Percentiles rank a stretch among this genome's conserved stretches.
Evolutionary conservation across 1,139 yeast genomes (phyloP).

Genomic region (Lodderomyces orthopsilosis): DNA sequence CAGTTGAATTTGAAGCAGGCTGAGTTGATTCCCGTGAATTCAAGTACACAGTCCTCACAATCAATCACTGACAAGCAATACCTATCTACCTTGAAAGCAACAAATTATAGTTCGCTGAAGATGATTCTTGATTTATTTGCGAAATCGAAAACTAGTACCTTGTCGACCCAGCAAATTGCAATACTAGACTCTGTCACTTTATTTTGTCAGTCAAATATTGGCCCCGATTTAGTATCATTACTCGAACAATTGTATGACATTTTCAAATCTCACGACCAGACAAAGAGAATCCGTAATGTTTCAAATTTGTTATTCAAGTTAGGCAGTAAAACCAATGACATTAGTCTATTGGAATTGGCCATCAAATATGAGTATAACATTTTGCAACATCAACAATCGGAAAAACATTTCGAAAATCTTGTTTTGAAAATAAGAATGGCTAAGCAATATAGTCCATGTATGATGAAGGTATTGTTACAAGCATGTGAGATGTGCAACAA

Average conservation of each 20-base stretch:
- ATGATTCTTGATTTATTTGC: constrained; percentile 5
- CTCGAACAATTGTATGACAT: constrained; percentile 14
- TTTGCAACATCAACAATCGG: constrained; percentile 12
- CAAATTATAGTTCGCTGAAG: constrained; percentile 3
- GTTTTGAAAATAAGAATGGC: constrained; percentile 20
- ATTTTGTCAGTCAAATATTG: constrained; percentile 14
- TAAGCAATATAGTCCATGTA: constrained; percentile 3
- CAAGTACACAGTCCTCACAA: background rate
- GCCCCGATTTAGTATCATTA: constrained; percentile 5
- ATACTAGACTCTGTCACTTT: constrained; percentile 24
- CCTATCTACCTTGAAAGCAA: constrained; percentile 3
- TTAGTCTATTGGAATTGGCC: constrained; percentile 16
- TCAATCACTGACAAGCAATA: constrained; percentile 4
- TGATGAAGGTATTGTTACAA: background rate
- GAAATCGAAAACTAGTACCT: constrained; percentile 3
- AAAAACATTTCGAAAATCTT: constrained; percentile 14
- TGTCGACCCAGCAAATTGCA: constrained; percentile 19
- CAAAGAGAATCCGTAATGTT: constrained; percentile 29
- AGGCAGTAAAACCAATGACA: constrained; percentile 14
- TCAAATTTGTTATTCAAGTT: constrained; percentile 24
- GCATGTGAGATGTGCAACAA: background rate
- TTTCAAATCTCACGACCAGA: constrained; percentile 20
- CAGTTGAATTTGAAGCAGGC: background rate
- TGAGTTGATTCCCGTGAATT: background rate
- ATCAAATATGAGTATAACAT: constrained; percentile 23